A percentile compares a stretch with the other conserved stretches of the same genome.
Conservation (phyloP, 2,329 filamentous ascomycete species). For the Pseudogymnoascus verrucosus region DNA sequence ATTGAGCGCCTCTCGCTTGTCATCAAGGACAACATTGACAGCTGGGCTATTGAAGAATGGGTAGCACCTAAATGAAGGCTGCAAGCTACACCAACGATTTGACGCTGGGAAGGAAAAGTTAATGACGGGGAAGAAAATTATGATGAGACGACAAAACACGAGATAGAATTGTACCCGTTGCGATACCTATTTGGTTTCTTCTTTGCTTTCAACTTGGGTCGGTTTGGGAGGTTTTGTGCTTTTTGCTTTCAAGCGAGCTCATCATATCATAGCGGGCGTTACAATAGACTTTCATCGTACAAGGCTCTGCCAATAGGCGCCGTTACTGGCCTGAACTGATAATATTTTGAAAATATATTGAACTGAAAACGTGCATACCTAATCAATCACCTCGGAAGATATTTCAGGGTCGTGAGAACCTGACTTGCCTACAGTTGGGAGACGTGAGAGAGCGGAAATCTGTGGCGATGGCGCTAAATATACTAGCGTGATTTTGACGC, state of each 20-base stretch:
- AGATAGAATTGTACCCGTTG: conserved; percentile 3
- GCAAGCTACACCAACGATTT: neutral
- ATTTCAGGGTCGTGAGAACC: neutral
- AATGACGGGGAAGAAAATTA: neutral
- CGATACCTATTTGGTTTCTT: conserved; percentile 4
- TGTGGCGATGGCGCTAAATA: neutral
- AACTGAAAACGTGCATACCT: neutral
- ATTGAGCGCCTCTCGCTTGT: conserved; percentile 64
- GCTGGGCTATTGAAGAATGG: conserved; percentile 59
- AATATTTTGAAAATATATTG: neutral
- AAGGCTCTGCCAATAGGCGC: neutral
- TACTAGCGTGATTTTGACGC: conserved; percentile 8
- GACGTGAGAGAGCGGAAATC: neutral
- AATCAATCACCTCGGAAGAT: neutral
- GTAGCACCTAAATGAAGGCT: conserved; percentile 15
- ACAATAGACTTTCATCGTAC: neutral
- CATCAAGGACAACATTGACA: conserved; percentile 55
- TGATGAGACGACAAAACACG: neutral
- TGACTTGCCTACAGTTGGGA: neutral
- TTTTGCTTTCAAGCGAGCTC: conserved; percentile 1
- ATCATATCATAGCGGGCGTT: conserved; percentile 8
- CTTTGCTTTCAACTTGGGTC: neutral
- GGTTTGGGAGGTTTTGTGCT: neutral
- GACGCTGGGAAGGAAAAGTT: neutral
- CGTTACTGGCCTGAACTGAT: neutral